Base-by-base conservation (phyloP, 1,284 basidiomycete genomes). In the Rhodofomes roseus region DNA sequence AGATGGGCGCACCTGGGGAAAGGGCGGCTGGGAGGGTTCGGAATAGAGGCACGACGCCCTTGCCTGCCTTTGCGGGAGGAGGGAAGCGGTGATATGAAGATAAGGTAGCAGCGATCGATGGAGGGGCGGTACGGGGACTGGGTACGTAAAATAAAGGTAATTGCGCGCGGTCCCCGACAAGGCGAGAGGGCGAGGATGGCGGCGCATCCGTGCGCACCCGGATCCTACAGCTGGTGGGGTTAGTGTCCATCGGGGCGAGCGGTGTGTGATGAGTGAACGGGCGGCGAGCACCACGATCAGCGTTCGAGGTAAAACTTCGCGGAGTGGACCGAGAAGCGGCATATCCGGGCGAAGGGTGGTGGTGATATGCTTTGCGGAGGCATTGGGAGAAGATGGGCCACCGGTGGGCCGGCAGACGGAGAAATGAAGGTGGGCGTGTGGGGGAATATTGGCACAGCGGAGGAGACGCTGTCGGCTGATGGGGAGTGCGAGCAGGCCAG, bases 11-110 rank as follows among this genome's bases (percentile, higher is more conserved):
- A 52, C 50, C 58, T 59, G 60, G 54, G 52, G 60, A 53, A 63
- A 63, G 65, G 62, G 66, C 65, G 62, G 60, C 56, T 62, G 58
- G 62, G 65, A 61, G 62, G 53, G 51, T 29, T 51, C 56, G 54
- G 37, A 53, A 56, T 57, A 57, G 48, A 46, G 44, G 43, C 39
- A 46, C 54, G 36, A 22, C 22, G 12, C 27, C 27, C 41, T 46
- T 43, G 48, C 31, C 36, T 54, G 51, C 59, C 50, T 44, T 46
- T 44, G 18, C 41, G 46, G 56, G 59, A 56, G 27, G 16, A 22
- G 23, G 18, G 51, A 40, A 29, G 40, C 1, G 39, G 41, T 54
- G 59, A 55, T 59, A 51, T 43, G 59, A 56, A 37, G 60, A 60
- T 60, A 60, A 60, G 59, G 44, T 55, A 29, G 44, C 41, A 43